phyloP scores from a whole-genome alignment of 148 eudicot species.

The Drosera capensis region DNA sequence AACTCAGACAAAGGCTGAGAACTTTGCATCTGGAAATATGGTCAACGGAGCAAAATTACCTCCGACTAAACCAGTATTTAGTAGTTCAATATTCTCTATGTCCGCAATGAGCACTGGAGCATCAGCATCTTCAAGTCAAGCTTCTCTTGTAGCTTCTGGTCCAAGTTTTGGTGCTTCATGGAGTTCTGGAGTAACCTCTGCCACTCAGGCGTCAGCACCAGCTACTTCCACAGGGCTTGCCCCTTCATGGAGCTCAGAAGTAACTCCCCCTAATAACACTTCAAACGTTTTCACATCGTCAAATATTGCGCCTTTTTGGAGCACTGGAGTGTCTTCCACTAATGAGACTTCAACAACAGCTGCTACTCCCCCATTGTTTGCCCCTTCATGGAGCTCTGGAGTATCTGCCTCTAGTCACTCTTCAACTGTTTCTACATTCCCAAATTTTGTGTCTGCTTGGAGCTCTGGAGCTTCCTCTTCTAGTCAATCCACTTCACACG shows the following conservation, averaged over 20 bases:
- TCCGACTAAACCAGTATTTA: conserved; percentile 17
- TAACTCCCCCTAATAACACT: conserved; percentile 18
- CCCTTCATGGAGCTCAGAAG: conserved; percentile 10
- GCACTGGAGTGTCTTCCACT: conserved; percentile 10
- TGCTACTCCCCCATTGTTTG: conserved; percentile 8
- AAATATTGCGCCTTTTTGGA: conserved; percentile 15
- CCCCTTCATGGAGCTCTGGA: conserved; percentile 8
- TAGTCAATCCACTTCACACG: too few species aligned
- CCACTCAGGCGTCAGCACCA: conserved; percentile 15
- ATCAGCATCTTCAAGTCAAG: conserved; percentile 11
- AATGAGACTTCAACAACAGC: conserved; percentile 8
- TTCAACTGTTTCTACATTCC: conserved; percentile 36
- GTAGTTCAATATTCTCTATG: conserved; percentile 17
- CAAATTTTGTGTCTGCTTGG: too few species aligned
- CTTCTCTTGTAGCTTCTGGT: conserved; percentile 7
- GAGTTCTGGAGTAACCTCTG: conserved; percentile 19
- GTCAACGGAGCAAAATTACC: conserved; percentile 19
- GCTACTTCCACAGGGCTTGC: conserved; percentile 10
- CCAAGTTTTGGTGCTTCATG: conserved; percentile 10
- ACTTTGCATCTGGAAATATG: conserved; percentile 22
- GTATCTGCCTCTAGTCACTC: conserved; percentile 18
- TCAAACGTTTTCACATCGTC: conserved; percentile 12
- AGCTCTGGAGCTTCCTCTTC: too few species aligned
- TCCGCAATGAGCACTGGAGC: conserved; percentile 30
- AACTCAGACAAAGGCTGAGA: conserved; percentile 22